Conservation (phyloP, 2,329 filamentous ascomycete species). For the Xylaria arbuscula region DNA sequence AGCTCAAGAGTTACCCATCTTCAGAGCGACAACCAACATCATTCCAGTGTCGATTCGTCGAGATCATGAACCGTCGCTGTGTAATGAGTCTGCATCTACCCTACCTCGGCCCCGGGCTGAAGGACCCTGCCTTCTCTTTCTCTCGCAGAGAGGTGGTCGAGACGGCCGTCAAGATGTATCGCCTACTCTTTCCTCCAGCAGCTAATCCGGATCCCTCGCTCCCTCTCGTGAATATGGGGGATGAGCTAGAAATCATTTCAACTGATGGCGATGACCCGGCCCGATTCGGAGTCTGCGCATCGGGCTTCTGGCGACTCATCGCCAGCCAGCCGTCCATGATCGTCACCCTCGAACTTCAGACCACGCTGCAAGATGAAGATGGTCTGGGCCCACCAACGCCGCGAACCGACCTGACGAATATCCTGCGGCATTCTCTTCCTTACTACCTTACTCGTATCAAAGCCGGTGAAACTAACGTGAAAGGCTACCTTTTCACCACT, state of each 20-base stretch:
- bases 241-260: slow-evolving; percentile 19
- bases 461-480: slow-evolving; percentile 66
- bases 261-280: slow-evolving; percentile 50
- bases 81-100: slow-evolving; percentile 67
- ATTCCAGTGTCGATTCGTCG: slow-evolving; percentile 59
- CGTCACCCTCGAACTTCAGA: slow-evolving; percentile 55
- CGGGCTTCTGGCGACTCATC: slow-evolving; percentile 56
- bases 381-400: slow-evolving; percentile 51
- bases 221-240: slow-evolving; percentile 7
- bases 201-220: slow-evolving; percentile 36
- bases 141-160: slow-evolving; percentile 63
- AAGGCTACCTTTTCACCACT: slow-evolving; percentile 59
- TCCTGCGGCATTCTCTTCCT: slow-evolving; percentile 55
- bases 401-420: slow-evolving; percentile 56
- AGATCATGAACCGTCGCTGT: slow-evolving; percentile 65
- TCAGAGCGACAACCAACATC: slow-evolving; percentile 39
- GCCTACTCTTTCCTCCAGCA: slow-evolving; percentile 49
- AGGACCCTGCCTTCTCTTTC: slow-evolving; percentile 60
- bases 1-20: slow-evolving; percentile 30
- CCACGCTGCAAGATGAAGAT: slow-evolving; percentile 56
- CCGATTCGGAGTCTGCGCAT: slow-evolving; percentile 54
- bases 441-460: slow-evolving; percentile 57
- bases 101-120: slow-evolving; percentile 56
- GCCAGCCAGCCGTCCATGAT: slow-evolving; percentile 52
- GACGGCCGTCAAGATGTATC: slow-evolving; percentile 60